Evolutionary conservation across 2,329 filamentous ascomycete species (phyloP), one percentile per base, ranked within the genome.

Genomic region (Sporothrix dimorphospora): DNA sequence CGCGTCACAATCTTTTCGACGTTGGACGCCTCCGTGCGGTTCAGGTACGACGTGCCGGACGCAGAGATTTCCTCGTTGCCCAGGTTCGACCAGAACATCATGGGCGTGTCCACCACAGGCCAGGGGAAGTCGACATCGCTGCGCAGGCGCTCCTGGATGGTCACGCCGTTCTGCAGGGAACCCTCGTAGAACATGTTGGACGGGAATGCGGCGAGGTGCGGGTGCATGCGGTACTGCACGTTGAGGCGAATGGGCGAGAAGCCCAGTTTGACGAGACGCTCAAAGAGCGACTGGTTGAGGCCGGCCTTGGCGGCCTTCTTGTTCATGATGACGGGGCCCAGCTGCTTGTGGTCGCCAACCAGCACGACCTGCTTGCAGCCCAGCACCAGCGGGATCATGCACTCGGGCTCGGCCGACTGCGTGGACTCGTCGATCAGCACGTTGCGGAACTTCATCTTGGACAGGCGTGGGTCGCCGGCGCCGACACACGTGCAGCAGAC

Each of bases 131-230:
- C 96, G 38, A 99, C 94, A 77, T 99, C 95, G 76, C 92, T 92
- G 74, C 95, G 91, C 75, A 98, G 87, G 73, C 96, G 91, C 79
- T 97, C 92, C 76, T 93, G 91, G 80, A 92, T 92, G 0, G 94
- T 97, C 63, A 99, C 93, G 79, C 96, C 96, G 77, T 99, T 99
- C 81, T 99, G 96, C 71, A 99, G 87, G 71, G 94, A 96, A 24
- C 96, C 96, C 78, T 98, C 96, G 82, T 99, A 99, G 81, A 99
- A 99, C 96, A 99, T 98, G 83, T 98, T 98, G 73, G 95, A 98
- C 0, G 96, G 96, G 78, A 99, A 99, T 78, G 97, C 92, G 0
- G 96, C 98, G 55, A 99, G 87, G 79, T 95, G 98, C 34, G 96
- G 96, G 79, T 99, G 96, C 96, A 99, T 99, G 79, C 96, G 95